Base-by-base conservation (phyloP, 2,329 filamentous ascomycete species). In the Aspergillus pseudoterreus region DNA sequence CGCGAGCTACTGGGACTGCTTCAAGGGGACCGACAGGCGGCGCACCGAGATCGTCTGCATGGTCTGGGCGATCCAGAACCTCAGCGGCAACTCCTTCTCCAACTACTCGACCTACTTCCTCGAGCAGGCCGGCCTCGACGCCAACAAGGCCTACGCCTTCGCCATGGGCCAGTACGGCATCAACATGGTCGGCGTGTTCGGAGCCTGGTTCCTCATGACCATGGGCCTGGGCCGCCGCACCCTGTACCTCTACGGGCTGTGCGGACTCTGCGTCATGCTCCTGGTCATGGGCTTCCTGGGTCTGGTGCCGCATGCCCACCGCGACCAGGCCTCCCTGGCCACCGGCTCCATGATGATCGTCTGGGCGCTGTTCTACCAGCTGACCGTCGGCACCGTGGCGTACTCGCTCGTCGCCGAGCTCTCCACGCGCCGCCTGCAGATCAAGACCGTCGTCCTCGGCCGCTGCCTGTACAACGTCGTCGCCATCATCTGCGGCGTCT, bases 401-500 rank as follows among this genome's bases (percentile, higher is more conserved):
- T 96, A 95, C 73, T 94, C 90, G 0, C 81, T 96, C 10, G 91
- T 96, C 4, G 83, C 88, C 1, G 91, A 96, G 69, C 73, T 96
- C 19, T 91, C 90, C 0, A 90, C 90, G 0, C 83, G 88, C 12
- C 82, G 91, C 2, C 79, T 96, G 32, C 87, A 92, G 65, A 92
- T 95, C 75, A 96, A 96, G 77, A 95, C 92, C 0, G 87, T 95
- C 19, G 91, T 94, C 1, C 80, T 96, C 2, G 90, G 88, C 1
- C 86, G 91, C 50, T 88, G 90, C 60, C 75, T 90, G 43, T 88
- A 88, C 77, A 92, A 94, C 63, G 75, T 95, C 46, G 87, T 92
- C 41, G 86, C 82, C 57, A 95, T 96, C 59, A 74, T 95, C 62
- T 89, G 85, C 65, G 86, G 84, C 46, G 86, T 95, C 4, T 72